Conservation (phyloP, 495 filamentous ascomycete genomes). For the Podospora tetraspora region DNA sequence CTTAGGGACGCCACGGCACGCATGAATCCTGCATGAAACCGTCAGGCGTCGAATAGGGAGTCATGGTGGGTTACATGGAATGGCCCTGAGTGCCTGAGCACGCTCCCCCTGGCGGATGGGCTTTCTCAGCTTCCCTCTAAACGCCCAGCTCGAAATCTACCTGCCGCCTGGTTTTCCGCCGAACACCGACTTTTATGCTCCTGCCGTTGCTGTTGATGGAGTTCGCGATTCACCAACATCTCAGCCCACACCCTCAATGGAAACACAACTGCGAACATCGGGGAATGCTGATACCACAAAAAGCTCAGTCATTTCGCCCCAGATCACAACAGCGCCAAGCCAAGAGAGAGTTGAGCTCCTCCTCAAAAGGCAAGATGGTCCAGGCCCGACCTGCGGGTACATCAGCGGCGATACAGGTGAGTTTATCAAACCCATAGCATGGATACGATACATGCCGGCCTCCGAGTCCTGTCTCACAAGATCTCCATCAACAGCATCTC, state of each 20-base stretch:
- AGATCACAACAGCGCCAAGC: not conserved
- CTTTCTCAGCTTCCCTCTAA: not conserved
- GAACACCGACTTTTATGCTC: not conserved
- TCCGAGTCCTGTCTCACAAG: not conserved
- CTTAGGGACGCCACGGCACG: not conserved
- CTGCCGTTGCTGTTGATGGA: no score
- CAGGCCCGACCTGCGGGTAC: not conserved
- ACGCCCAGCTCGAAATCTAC: not conserved
- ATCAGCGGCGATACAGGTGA: not conserved
- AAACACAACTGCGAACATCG: not conserved
- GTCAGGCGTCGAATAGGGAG: not conserved
- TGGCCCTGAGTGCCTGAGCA: no score
- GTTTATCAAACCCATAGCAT: not conserved
- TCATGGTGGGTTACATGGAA: not conserved
- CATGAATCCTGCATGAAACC: not conserved
- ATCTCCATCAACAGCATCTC: not conserved
- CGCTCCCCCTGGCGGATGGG: no score
- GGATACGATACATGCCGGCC: not conserved
- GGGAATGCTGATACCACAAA: not conserved
- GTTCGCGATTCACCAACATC: no score
- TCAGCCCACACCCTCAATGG: not conserved
- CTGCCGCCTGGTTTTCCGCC: not conserved
- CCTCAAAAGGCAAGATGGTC: not conserved
- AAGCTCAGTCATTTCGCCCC: not conserved
- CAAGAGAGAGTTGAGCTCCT: not conserved